Percentiles rank a stretch among this genome's conserved stretches.
These are phyloP conservation scores for Emergomyces pasteurianus DNA, from an alignment of 2,329 filamentous ascomycete species.

Conservation along the genomic window DNA sequence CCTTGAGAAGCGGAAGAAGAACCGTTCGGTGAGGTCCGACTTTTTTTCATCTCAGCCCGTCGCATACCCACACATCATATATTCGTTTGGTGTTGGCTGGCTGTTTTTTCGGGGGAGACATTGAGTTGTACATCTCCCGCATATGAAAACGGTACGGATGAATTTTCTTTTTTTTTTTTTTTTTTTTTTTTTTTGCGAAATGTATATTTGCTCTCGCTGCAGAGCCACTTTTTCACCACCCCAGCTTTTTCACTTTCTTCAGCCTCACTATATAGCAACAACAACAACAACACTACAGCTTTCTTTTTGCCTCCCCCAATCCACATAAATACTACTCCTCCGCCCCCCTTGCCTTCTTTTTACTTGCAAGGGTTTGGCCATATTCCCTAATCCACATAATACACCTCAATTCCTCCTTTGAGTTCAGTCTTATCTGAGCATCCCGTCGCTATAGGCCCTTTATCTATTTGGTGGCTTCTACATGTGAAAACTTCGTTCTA, in stretches of 20 bases:
- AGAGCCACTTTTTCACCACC: constrained; percentile 1
- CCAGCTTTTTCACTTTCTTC: neutral
- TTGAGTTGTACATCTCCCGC: constrained; percentile 96
- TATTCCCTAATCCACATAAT: neutral
- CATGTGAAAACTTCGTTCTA: neutral
- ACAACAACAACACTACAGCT: neutral
- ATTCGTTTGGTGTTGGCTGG: neutral
- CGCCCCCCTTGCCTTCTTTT: neutral
- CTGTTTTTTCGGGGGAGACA: constrained; percentile 85
- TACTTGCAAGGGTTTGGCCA: neutral
- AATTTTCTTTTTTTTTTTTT: constrained; percentile 1
- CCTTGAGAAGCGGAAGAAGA: neutral
- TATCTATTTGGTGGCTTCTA: neutral
- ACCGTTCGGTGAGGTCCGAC: neutral
- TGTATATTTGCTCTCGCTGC: neutral
- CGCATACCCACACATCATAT: neutral
- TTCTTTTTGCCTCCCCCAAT: neutral
- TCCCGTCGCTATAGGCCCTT: neutral
- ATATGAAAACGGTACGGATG: constrained; percentile 3
- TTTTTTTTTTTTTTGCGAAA: no score
- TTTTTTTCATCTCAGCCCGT: neutral
- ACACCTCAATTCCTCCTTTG: neutral
- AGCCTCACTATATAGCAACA: neutral
- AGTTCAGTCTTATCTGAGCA: neutral
- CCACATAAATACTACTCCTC: neutral